Evolutionary conservation across 371 early-diverging fungal species (phyloP).

Genomic region (Actinomucor elegans): DNA sequence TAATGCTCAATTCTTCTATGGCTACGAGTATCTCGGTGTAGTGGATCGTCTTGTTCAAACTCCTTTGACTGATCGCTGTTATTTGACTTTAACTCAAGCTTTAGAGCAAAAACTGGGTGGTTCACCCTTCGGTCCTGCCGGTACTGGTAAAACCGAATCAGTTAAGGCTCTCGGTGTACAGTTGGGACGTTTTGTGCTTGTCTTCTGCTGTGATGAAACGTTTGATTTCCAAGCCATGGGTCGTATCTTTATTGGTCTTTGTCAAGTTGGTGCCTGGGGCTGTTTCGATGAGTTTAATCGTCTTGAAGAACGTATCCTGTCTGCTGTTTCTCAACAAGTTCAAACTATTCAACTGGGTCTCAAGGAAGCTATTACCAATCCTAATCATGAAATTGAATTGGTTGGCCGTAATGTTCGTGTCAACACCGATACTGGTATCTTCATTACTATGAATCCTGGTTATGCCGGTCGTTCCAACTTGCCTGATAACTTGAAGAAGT

Average conservation of each 20-base stretch:
- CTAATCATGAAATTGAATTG: conserved; percentile 85
- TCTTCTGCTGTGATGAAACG: conserved; percentile 99
- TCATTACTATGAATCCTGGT: conserved; percentile 99
- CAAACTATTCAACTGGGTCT: conserved; percentile 97
- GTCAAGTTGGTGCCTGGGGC: conserved; percentile 98
- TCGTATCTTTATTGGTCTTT: conserved; percentile 98
- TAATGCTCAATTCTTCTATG: conserved; percentile 92
- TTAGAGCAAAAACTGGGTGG: conserved; percentile 92
- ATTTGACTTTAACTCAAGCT: conserved; percentile 96
- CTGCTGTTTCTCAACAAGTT: conserved; percentile 98
- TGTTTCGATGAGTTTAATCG: conserved; percentile 99
- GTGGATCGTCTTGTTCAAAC: conserved; percentile 97
- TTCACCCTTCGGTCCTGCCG: conserved; percentile 97
- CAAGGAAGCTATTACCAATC: conserved; percentile 63
- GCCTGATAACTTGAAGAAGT: conserved; percentile 97
- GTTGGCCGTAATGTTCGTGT: conserved; percentile 87
- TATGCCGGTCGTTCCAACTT: conserved; percentile 98
- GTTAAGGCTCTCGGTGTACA: conserved; percentile 97
- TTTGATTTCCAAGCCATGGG: conserved; percentile 99
- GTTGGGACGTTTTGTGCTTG: conserved; percentile 95
- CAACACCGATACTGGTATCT: conserved; percentile 91
- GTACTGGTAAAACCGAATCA: conserved; percentile 98
- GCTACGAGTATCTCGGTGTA: conserved; percentile 97
- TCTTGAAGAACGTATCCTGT: conserved; percentile 95
- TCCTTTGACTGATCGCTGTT: conserved; percentile 97